These are phyloP conservation scores for Coriaria nepalensis DNA, from an alignment of 306 rosid genomes.

Conservation along the genomic window DNA sequence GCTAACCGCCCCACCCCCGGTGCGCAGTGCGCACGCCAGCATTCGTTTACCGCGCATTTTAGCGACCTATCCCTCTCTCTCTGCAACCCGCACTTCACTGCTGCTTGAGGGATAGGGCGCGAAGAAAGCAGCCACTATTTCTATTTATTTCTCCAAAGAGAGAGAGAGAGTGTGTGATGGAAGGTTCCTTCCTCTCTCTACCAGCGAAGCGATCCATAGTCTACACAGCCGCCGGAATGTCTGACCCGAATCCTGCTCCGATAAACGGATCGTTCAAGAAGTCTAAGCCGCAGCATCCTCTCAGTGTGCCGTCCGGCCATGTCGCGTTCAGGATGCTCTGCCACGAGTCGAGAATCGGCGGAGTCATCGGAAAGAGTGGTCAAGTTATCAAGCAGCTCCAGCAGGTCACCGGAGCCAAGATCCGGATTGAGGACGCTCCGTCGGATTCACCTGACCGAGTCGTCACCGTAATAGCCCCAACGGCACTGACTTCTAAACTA, in stretches of 20 bases:
- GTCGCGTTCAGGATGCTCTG: constrained; percentile 77
- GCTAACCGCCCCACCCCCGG: too few species aligned
- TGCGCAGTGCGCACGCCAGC: too few species aligned
- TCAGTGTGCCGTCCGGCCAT: constrained; percentile 50
- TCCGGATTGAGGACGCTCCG: constrained; percentile 66
- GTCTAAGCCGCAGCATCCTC: constrained; percentile 35
- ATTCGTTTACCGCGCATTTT: too few species aligned
- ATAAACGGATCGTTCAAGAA: constrained; percentile 57
- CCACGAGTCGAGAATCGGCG: constrained; percentile 79
- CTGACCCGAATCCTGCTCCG: constrained; percentile 25
- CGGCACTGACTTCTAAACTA: constrained; percentile 19
- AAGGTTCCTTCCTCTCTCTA: constrained; percentile 47
- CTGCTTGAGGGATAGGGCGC: constrained; percentile 2
- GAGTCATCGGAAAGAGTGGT: constrained; percentile 88
- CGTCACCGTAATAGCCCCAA: constrained; percentile 35
- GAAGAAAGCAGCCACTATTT: too few species aligned
- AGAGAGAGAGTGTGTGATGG: constrained; percentile 33
- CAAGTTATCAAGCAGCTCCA: constrained; percentile 59
- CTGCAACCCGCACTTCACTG: too few species aligned
- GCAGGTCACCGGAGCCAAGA: constrained; percentile 67
- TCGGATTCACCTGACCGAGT: constrained; percentile 67
- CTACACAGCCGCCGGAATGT: constrained; percentile 11
- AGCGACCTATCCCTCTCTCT: too few species aligned
- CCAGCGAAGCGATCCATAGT: constrained; percentile 52
- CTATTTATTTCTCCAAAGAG: not conserved